Evolutionary conservation across 305 asterid species (phyloP).

Genomic region (Fraxinus ornus): DNA sequence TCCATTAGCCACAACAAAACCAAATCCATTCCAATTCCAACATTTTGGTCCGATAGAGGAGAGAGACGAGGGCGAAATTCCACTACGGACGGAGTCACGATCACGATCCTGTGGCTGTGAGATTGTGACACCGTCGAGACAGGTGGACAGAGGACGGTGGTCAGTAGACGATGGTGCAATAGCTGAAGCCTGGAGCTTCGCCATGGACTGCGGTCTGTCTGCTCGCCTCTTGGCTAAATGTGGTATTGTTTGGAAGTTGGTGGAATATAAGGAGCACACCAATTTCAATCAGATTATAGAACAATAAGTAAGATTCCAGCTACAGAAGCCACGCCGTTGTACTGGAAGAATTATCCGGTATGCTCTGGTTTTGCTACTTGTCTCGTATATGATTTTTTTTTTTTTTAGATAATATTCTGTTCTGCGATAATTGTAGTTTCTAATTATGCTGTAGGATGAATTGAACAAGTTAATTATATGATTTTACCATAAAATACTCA

Average conservation of each 20-base stretch:
- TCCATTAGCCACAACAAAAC: too few species aligned
- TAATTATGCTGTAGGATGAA: not conserved
- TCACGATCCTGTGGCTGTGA: too few species aligned
- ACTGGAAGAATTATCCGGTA: constrained; percentile 79
- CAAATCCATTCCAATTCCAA: too few species aligned
- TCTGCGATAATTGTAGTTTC: not conserved
- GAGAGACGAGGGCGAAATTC: too few species aligned
- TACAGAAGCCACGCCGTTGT: constrained; percentile 60
- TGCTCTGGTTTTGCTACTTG: not conserved
- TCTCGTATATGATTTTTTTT: not conserved
- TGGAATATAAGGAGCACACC: not conserved
- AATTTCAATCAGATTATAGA: constrained; percentile 53
- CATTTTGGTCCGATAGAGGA: too few species aligned
- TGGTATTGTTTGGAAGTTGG: not conserved
- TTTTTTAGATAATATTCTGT: not conserved
- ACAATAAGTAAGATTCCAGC: constrained; percentile 53
- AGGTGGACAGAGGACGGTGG: too few species aligned
- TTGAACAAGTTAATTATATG: not conserved
- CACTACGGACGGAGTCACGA: too few species aligned
- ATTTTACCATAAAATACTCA: not conserved
- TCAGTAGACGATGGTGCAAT: too few species aligned
- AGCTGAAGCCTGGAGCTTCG: too few species aligned
- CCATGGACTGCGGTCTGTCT: too few species aligned
- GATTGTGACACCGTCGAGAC: too few species aligned
- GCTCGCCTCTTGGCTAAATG: constrained; percentile 25